Evolutionary conservation across 495 filamentous ascomycete species (phyloP), one percentile per base, ranked within the genome.

Genomic region (Durotheca rogersii): DNA sequence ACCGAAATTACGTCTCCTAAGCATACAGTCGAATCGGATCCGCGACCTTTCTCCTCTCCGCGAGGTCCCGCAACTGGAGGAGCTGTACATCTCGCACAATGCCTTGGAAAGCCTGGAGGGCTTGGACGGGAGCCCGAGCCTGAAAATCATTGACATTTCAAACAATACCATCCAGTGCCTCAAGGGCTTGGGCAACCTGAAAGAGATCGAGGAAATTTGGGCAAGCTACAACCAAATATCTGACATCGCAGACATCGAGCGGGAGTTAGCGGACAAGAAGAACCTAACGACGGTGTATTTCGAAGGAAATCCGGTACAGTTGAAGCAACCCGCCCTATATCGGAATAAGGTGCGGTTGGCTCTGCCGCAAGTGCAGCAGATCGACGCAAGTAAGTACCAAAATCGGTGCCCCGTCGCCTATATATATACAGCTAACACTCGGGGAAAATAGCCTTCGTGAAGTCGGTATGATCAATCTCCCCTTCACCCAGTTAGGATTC

Each of bases 81-180:
- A 99, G 67, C 78, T 99, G 37, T 95, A 99, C 74, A 86, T 97
- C 64, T 95, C 92, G n/a, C 89, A 99, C 74, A 99, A 99, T 67
- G 81, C 81, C n/a, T 74, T 99, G 32, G 85, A 84, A 20, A 77
- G 81, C 10, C 81, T 98, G 14, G 77, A 79, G 2, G 90, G 90
- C 0, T 73, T 98, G 12, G 85, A 90, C 27, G 60, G 73, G 29
- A 90, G 86, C 69, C 71, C 70, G 6, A 76, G 79, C 6, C 80
- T 99, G 35, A 82, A 83, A 27, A 81, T 91, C 16, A 70, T 99
- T 23, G 93, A 99, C 60, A 82, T 99, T 52, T 91, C 87, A 45
- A 91, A 88, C 68, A 99, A 99, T 71, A 81, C 83, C 54, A 81
- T 99, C 62, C 67, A 76, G 23, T 84, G 85, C 37, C 79, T 96